These are phyloP conservation scores for Fusarium odoratissimum DNA, from an alignment of 2,329 filamentous ascomycete genomes.

Conservation along the genomic window DNA sequence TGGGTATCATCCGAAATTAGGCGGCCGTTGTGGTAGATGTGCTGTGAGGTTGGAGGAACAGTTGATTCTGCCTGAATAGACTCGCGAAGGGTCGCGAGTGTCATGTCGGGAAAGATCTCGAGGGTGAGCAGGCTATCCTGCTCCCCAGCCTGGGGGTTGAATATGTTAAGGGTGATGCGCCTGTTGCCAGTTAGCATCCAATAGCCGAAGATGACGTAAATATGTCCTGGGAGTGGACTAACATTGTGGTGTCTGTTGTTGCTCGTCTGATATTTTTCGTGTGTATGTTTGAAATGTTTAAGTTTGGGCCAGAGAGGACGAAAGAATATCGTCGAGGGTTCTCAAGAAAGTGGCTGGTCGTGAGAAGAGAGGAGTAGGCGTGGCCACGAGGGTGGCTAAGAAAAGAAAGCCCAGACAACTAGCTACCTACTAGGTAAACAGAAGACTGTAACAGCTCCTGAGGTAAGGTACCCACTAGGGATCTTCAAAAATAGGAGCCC, in stretches of 20 bases:
- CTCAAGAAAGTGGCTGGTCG: conserved; percentile 30
- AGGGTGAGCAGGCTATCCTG: conserved; percentile 83
- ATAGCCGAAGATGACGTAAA: conserved; percentile 16
- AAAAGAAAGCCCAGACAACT: conserved; percentile 14
- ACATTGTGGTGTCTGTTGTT: conserved; percentile 34
- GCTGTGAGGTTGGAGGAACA: conserved; percentile 78
- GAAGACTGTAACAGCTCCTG: conserved; percentile 7
- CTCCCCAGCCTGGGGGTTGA: conserved; percentile 73
- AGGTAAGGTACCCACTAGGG: conserved; percentile 12
- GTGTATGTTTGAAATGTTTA: background rate
- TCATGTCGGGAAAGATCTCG: conserved; percentile 85
- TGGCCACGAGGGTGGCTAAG: conserved; percentile 7
- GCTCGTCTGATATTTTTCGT: background rate
- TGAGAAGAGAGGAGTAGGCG: conserved; percentile 19
- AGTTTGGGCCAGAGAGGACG: background rate
- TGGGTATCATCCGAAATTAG: conserved; percentile 81
- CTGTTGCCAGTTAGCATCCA: conserved; percentile 57
- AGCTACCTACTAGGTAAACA: background rate
- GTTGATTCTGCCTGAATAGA: conserved; percentile 86
- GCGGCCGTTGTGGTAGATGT: conserved; percentile 90
- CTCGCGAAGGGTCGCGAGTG: conserved; percentile 85
- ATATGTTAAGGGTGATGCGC: conserved; percentile 89
- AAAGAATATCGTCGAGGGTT: conserved; percentile 12
- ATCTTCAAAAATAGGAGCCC: background rate
- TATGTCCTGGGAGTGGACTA: conserved; percentile 10